Conservation (phyloP, 768 basidiomycete species). For the Leccinum imitatum region DNA sequence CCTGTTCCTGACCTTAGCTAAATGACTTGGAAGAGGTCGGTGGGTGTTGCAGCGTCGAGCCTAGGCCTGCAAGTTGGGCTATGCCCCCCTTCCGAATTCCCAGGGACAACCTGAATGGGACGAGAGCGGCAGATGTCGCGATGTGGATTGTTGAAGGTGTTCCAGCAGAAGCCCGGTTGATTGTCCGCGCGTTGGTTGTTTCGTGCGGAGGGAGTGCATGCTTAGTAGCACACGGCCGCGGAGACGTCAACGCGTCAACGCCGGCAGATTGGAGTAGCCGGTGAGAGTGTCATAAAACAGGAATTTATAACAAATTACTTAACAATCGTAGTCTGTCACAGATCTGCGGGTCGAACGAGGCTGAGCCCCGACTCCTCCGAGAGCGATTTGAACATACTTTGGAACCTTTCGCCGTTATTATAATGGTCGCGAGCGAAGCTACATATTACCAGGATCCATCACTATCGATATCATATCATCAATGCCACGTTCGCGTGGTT, state of each 20-base stretch:
- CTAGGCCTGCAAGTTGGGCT: neutral
- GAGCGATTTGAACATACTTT: neutral
- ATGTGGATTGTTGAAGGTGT: constrained; percentile 5
- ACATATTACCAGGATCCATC: neutral
- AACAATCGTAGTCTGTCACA: neutral
- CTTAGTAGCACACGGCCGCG: neutral
- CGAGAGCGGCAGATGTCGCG: neutral
- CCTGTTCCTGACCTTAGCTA: neutral
- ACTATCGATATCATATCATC: neutral
- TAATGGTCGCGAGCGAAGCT: neutral
- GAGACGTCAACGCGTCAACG: neutral
- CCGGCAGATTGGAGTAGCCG: neutral
- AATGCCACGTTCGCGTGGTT: neutral
- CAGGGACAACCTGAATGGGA: neutral
- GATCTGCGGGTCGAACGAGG: neutral
- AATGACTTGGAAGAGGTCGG: neutral
- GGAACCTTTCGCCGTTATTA: neutral
- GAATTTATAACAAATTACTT: neutral
- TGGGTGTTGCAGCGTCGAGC: neutral
- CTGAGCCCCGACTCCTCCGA: neutral
- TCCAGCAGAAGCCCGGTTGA: neutral
- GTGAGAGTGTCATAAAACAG: neutral
- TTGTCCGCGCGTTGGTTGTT: neutral
- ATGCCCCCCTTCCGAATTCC: neutral
- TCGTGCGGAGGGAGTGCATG: neutral